phyloP scores from a whole-genome alignment of 1,284 basidiomycete species.

The Singerocomus rubriflavus region DNA sequence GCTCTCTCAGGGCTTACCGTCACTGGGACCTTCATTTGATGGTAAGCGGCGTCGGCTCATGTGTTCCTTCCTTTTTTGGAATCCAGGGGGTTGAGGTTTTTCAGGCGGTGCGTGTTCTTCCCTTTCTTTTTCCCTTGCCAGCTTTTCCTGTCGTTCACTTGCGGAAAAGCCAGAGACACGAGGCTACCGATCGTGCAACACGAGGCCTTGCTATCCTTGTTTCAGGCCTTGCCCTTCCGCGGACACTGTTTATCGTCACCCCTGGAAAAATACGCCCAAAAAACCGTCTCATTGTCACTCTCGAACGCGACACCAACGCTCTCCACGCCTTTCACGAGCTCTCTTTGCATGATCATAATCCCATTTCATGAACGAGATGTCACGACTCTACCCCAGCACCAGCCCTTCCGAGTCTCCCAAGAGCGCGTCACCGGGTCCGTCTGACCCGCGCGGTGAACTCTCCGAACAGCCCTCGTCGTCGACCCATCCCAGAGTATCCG shows the following conservation, averaged over 20 bases:
- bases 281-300: conserved; percentile 24
- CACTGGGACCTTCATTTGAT: conserved; percentile 19
- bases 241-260: no score
- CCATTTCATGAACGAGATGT: conserved; percentile 43
- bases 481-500: conserved; percentile 38
- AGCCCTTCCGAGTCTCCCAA: conserved; percentile 35
- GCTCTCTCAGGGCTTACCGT: conserved; percentile 8
- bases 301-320: conserved; percentile 33
- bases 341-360: conserved; percentile 31
- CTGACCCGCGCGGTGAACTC: conserved; percentile 30
- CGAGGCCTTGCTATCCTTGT: conserved; percentile 40
- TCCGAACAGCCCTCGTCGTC: conserved; percentile 37
- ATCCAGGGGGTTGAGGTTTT: conserved; percentile 33
- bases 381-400: conserved; percentile 43
- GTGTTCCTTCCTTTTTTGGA: conserved; percentile 30
- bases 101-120: conserved; percentile 32
- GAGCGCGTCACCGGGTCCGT: conserved; percentile 27
- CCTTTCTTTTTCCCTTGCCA: conserved; percentile 24
- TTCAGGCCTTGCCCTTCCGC: no score
- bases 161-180: conserved; percentile 42
- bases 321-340: conserved; percentile 34
- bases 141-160: conserved; percentile 29
- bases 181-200: conserved; percentile 41
- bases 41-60: conserved; percentile 28
- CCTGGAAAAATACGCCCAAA: conserved; percentile 18